These are phyloP conservation scores for Geotrichum klebahnii DNA, from an alignment of 1,139 yeast species.

Conservation along the genomic window DNA sequence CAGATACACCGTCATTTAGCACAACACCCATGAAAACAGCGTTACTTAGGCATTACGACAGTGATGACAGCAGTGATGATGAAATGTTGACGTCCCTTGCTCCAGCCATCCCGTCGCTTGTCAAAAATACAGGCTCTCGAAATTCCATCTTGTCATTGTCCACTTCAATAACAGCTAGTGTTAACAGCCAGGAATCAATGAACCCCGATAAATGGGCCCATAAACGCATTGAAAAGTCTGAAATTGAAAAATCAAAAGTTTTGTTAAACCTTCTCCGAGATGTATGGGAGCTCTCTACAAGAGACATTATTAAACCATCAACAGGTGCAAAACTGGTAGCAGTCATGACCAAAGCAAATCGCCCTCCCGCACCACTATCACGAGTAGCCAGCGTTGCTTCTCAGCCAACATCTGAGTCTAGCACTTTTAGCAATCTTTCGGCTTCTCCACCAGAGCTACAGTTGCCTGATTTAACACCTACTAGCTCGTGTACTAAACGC, in stretches of 20 bases:
- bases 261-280: constrained; percentile 29
- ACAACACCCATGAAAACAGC: too few relatives aligned
- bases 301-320: constrained; percentile 5
- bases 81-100: constrained; percentile 31
- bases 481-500: constrained; percentile 8
- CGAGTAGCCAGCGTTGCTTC: neutral
- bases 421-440: too few relatives aligned
- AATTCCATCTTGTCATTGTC: neutral
- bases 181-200: neutral
- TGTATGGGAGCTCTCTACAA: constrained; percentile 28
- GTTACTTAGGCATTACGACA: too few relatives aligned
- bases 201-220: constrained; percentile 28
- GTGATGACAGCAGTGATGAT: constrained; percentile 28
- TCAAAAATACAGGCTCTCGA: neutral
- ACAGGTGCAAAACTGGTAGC: too few relatives aligned
- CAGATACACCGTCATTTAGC: too few relatives aligned
- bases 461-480: too few relatives aligned
- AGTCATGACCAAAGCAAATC: too few relatives aligned
- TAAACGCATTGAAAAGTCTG: constrained; percentile 25
- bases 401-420: too few relatives aligned
- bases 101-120: constrained; percentile 24
- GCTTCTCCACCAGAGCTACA: too few relatives aligned
- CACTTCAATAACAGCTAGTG: too few relatives aligned
- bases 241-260: constrained; percentile 27
- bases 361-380: constrained; percentile 1